A percentile compares a stretch with the other conserved stretches of the same genome.
Conservation (phyloP, 352 stramenopile species). For the Phytophthora multivora region DNA sequence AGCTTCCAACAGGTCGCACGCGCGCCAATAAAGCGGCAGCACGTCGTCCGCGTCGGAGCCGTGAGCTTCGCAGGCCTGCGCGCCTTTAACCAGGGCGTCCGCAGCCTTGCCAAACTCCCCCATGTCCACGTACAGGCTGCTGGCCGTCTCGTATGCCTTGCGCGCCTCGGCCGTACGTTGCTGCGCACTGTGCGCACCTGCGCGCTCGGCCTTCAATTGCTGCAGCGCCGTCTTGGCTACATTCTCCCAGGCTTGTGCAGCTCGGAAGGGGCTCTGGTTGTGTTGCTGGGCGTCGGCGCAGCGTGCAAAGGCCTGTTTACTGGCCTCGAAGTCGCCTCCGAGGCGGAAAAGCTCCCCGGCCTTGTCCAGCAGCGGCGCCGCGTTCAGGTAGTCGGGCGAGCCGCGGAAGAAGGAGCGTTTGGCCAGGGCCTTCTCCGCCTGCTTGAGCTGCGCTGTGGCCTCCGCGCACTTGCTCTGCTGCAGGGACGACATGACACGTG, state of each 20-base stretch:
- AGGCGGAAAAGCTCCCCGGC: constrained; percentile 74
- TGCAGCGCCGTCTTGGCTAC: constrained; percentile 72
- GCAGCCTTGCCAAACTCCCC: constrained; percentile 84
- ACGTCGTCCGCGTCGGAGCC: constrained; percentile 42
- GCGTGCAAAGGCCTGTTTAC: constrained; percentile 60
- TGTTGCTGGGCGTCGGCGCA: constrained; percentile 70
- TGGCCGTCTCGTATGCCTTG: constrained; percentile 66
- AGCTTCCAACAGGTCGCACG: constrained; percentile 76
- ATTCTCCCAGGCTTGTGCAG: constrained; percentile 76
- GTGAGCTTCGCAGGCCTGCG: constrained; percentile 51
- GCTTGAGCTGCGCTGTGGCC: constrained; percentile 50
- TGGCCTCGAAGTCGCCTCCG: constrained; percentile 62
- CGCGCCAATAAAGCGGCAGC: constrained; percentile 63
- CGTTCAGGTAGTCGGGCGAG: constrained; percentile 70
- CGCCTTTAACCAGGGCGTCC: constrained; percentile 74
- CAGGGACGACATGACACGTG: constrained; percentile 41
- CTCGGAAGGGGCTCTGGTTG: constrained; percentile 77
- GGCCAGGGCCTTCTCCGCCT: constrained; percentile 61
- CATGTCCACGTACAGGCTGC: constrained; percentile 78
- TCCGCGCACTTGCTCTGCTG: constrained; percentile 61
- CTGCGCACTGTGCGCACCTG: constrained; percentile 22
- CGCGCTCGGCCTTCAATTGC: constrained; percentile 68
- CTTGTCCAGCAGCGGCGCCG: constrained; percentile 73
- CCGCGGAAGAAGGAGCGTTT: constrained; percentile 73
- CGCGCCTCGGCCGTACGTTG: constrained; percentile 54